A percentile compares a stretch with the other conserved stretches of the same genome.
These are phyloP conservation scores for Fagopyrum tataricum DNA, from an alignment of 148 eudicot species.

Conservation along the genomic window DNA sequence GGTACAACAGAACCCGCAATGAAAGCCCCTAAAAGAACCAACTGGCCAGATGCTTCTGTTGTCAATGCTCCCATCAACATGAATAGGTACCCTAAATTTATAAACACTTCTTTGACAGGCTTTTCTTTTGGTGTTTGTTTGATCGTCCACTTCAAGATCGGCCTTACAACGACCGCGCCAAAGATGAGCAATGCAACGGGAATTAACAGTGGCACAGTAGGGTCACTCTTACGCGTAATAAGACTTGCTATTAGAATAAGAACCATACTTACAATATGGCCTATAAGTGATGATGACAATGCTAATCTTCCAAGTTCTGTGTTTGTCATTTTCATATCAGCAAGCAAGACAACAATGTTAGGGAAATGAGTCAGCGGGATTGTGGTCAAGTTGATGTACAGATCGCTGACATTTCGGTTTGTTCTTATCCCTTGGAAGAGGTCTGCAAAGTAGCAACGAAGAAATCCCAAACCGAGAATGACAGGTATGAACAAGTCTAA, in stretches of 20 bases:
- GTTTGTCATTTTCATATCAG: conserved; percentile 48
- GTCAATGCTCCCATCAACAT: conserved; percentile 24
- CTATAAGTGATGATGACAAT: conserved; percentile 26
- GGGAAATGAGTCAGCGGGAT: conserved; percentile 30
- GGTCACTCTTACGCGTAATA: not conserved
- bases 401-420: not conserved
- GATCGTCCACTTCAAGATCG: conserved; percentile 23
- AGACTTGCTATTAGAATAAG: not conserved
- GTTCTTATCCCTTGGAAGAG: not conserved
- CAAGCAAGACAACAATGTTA: conserved; percentile 38
- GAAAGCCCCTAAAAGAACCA: conserved; percentile 32
- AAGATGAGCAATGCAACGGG: not conserved
- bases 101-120: conserved; percentile 27
- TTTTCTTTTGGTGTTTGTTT: conserved; percentile 32
- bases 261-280: conserved; percentile 16
- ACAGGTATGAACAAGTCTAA: conserved; percentile 9
- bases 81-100: conserved; percentile 18
- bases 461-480: not conserved
- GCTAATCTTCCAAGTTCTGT: conserved; percentile 66
- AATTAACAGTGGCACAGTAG: not conserved
- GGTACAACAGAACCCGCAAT: conserved; percentile 42
- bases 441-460: not conserved
- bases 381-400: not conserved
- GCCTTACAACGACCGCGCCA: conserved; percentile 20
- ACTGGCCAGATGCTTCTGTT: conserved; percentile 22